phyloP scores from a whole-genome alignment of 805 yeast genomes.

The Metschnikowia reukaufii region DNA sequence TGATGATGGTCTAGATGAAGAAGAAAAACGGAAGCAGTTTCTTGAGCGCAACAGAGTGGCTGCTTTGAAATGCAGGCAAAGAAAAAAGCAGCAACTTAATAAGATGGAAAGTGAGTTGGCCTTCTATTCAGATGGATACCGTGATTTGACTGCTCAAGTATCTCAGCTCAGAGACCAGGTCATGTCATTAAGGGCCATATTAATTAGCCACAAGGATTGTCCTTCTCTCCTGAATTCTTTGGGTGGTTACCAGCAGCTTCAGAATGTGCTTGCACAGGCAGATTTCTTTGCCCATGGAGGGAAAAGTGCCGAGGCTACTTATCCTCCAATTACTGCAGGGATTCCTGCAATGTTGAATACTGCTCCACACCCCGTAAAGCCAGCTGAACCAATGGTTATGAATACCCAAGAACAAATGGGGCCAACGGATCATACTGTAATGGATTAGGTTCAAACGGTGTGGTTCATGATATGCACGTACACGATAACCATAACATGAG shows the following conservation, averaged over 20 bases:
- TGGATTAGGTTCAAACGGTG: constrained; percentile 1
- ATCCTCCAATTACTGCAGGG: constrained; percentile 37
- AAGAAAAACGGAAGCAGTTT: constrained; percentile 63
- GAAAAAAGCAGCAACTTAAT: constrained; percentile 85
- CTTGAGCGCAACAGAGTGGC: constrained; percentile 92
- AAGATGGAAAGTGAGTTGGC: constrained; percentile 80
- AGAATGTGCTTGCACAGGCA: constrained; percentile 40
- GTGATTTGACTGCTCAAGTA: constrained; percentile 59
- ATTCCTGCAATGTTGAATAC: constrained; percentile 39
- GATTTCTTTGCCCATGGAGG: constrained; percentile 30
- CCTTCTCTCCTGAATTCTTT: constrained; percentile 39
- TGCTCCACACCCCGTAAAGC: not conserved
- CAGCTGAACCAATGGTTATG: constrained; percentile 2
- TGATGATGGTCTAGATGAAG: constrained; percentile 23
- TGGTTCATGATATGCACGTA: constrained; percentile 1
- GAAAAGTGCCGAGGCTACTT: constrained; percentile 23
- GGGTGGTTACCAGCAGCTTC: constrained; percentile 48
- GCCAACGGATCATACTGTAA: constrained; percentile 1
- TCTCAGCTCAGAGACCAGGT: constrained; percentile 60
- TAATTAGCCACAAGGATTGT: constrained; percentile 54
- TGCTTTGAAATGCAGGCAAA: constrained; percentile 91
- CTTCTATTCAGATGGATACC: constrained; percentile 68
- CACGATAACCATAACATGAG: not conserved
- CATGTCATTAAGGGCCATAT: constrained; percentile 45
- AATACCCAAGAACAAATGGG: constrained; percentile 5